A percentile compares a stretch with the other conserved stretches of the same genome.
phyloP scores from a whole-genome alignment of 192 early-diverging fungal genomes.

The Dimargaris cristalligena region DNA sequence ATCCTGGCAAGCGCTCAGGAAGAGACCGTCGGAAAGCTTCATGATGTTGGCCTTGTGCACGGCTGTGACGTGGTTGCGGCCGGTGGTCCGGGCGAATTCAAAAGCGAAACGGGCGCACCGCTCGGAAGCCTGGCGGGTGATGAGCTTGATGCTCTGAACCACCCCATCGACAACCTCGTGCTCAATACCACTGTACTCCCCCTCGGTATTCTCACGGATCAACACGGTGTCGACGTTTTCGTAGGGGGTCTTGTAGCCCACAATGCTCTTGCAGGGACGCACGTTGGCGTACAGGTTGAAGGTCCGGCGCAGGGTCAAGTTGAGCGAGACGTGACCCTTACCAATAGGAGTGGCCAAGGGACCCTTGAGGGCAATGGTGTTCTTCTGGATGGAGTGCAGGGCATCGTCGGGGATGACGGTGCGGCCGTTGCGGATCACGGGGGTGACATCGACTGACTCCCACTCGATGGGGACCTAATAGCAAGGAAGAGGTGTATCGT shows the following conservation, averaged over 20 bases:
- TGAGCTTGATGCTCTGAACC: conserved; percentile 98
- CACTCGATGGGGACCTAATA: conserved; percentile 77
- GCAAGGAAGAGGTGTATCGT: too few relatives aligned
- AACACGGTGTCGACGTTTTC: conserved; percentile 94
- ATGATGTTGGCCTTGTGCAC: conserved; percentile 98
- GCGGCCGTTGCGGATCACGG: conserved; percentile 78
- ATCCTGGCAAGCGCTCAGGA: conserved; percentile 81
- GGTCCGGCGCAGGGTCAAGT: conserved; percentile 72
- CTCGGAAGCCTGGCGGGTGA: conserved; percentile 87
- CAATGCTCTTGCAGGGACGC: conserved; percentile 93
- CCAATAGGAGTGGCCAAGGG: conserved; percentile 96
- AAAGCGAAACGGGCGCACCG: conserved; percentile 89
- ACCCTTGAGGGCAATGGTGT: conserved; percentile 93
- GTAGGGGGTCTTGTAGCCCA: conserved; percentile 91
- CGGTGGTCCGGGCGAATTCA: conserved; percentile 74
- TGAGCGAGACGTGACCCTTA: conserved; percentile 96
- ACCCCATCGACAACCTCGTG: conserved; percentile 90
- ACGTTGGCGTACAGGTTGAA: conserved; percentile 99
- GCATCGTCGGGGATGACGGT: conserved; percentile 88
- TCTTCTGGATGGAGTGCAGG: conserved; percentile 75
- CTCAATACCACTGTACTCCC: conserved; percentile 99
- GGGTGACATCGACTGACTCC: conserved; percentile 91
- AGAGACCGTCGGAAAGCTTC: conserved; percentile 94
- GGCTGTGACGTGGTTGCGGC: conserved; percentile 83
- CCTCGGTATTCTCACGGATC: conserved; percentile 99